phyloP scores from a whole-genome alignment of 192 early-diverging fungal species.

The Kappamyces sp. region DNA sequence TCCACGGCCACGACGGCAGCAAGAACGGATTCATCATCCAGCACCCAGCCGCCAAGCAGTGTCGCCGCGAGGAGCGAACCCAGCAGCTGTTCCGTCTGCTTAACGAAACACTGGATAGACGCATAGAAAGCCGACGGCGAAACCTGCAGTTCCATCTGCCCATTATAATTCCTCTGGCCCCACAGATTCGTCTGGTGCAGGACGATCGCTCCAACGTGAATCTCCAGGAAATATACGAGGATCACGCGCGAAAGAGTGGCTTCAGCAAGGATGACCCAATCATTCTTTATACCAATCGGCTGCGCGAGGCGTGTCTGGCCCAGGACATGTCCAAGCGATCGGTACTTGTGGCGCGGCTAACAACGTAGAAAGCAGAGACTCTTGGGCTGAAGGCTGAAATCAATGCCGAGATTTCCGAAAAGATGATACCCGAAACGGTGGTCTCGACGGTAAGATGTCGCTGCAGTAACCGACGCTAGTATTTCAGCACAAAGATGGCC shows the following conservation, averaged over 20 bases:
- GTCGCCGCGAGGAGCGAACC: constrained; percentile 91
- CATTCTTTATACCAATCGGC: constrained; percentile 68
- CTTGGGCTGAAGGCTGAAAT: constrained; percentile 78
- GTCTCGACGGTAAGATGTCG: constrained; percentile 60
- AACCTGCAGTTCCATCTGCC: constrained; percentile 82
- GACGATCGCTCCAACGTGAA: constrained; percentile 86
- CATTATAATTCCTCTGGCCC: constrained; percentile 85
- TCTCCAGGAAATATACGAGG: constrained; percentile 90
- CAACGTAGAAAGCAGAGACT: constrained; percentile 54
- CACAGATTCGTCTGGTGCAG: constrained; percentile 85
- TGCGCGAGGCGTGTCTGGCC: constrained; percentile 54
- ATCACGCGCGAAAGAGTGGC: constrained; percentile 66
- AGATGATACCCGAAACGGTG: constrained; percentile 80
- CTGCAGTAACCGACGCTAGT: constrained; percentile 32
- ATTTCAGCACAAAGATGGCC: constrained; percentile 64
- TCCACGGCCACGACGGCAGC: constrained; percentile 88
- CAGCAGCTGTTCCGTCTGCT: constrained; percentile 91
- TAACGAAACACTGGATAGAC: constrained; percentile 75
- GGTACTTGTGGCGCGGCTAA: constrained; percentile 24
- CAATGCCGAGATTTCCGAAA: constrained; percentile 77
- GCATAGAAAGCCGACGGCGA: constrained; percentile 74
- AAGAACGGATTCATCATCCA: constrained; percentile 90
- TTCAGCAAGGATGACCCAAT: constrained; percentile 85
- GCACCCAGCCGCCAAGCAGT: constrained; percentile 82
- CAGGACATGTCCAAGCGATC: constrained; percentile 46